Evolutionary conservation across 2,329 filamentous ascomycete species (phyloP), one percentile per base, ranked within the genome.

Genomic region (Falciphora oryzae): DNA sequence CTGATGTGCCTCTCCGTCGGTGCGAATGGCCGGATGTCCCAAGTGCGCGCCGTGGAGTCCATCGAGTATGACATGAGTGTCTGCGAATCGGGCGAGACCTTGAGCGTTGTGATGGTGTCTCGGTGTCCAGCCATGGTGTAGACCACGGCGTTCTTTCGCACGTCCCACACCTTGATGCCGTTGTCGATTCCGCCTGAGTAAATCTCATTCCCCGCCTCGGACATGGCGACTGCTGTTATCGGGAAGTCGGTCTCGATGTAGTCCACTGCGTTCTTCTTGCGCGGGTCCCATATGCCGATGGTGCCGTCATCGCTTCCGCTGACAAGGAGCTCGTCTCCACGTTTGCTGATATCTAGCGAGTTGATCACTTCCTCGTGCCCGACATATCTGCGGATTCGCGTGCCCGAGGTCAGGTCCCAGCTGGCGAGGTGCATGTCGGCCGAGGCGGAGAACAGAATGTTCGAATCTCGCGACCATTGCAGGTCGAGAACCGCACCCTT

Each of bases 351-450:
- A 72, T 97, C 93, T 75, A 98, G 80, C 66, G 89, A 86, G 76
- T 98, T 99, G 79, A 99, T 89, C n/a, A 97, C 85, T 75, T 97
- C 94, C 72, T 97, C 93, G 73, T 99, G 95, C 0, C 95, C 95
- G 14, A 93, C 81, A 73, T 99, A 96, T 73, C 92, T 86, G 68
- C 95, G 89, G 83, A 98, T 96, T 72, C 95, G 87, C 69, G 89
- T 85, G n/a, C 94, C 94, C 0, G 92, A 93, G 69, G 95, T 94
- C 57, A 96, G 79, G 73, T 99, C 94, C 94, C 94, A 99, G 75
- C 92, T 96, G 56, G 93, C 93, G 35, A 98, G 83, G 69, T 93
- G 92, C 85, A 88, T 93, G 75, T 99, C 95, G 69, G 95, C 93
- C 44, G 93, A 97, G 59, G 93, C 93, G 10, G 94, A 95, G 73